phyloP scores from a whole-genome alignment of 805 yeast species.

The Jamesozyma piceae region DNA sequence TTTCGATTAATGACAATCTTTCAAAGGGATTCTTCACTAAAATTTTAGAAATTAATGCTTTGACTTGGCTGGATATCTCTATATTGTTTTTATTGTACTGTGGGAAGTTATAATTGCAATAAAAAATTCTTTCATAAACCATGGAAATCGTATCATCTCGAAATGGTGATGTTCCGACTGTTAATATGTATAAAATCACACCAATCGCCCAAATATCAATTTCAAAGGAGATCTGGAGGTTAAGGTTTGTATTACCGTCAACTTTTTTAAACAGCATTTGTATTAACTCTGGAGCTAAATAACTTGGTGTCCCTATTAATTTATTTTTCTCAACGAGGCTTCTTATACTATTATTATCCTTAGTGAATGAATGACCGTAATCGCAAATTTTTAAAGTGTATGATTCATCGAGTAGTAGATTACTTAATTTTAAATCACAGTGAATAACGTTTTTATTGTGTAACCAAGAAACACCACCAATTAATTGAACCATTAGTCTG shows the following conservation, averaged over 20 bases:
- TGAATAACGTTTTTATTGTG: conserved; percentile 54
- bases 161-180: conserved; percentile 89
- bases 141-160: conserved; percentile 53
- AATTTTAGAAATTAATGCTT: conserved; percentile 54
- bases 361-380: conserved; percentile 40
- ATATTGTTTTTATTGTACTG: conserved; percentile 34
- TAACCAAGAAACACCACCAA: conserved; percentile 85
- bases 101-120: conserved; percentile 73
- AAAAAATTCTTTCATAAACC: conserved; percentile 84
- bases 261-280: neutral
- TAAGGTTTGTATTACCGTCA: conserved; percentile 44
- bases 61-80: conserved; percentile 59
- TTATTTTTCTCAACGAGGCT: neutral
- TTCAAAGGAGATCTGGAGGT: conserved; percentile 64
- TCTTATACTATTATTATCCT: conserved; percentile 18
- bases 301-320: conserved; percentile 78
- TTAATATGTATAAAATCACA: conserved; percentile 80
- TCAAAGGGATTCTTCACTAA: conserved; percentile 63
- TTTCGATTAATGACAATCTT: conserved; percentile 71
- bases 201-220: conserved; percentile 97
- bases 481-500: conserved; percentile 74
- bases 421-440: conserved; percentile 10
- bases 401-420: conserved; percentile 63
- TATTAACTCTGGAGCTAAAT: conserved; percentile 87
- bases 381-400: conserved; percentile 83